phyloP scores from a whole-genome alignment of 345 rosid genomes.

The Litchi chinensis region DNA sequence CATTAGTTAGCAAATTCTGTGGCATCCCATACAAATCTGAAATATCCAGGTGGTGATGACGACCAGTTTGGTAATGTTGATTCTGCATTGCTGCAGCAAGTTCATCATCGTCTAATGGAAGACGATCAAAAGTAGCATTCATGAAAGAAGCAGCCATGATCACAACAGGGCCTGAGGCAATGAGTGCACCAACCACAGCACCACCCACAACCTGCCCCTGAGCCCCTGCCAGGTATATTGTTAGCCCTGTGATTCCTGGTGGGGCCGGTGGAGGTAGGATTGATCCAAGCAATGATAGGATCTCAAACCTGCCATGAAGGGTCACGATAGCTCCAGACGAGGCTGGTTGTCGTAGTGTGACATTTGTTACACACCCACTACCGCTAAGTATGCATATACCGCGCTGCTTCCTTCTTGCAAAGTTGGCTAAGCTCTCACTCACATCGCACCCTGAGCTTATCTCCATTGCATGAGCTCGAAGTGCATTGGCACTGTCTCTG shows the following conservation, averaged over 20 bases:
- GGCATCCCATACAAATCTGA: slow-evolving; percentile 66
- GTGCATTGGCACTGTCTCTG: slow-evolving; percentile 80
- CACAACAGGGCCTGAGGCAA: slow-evolving; percentile 93
- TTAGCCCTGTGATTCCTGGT: slow-evolving; percentile 78
- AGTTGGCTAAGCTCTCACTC: slow-evolving; percentile 66
- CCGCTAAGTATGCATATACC: slow-evolving; percentile 82
- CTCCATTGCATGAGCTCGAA: slow-evolving; percentile 89
- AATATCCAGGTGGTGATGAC: slow-evolving; percentile 55
- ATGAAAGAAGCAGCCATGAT: slow-evolving; percentile 90
- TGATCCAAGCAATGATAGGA: slow-evolving; percentile 87
- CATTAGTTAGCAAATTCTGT: slow-evolving; percentile 71
- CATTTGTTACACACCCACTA: slow-evolving; percentile 86
- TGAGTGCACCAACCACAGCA: slow-evolving; percentile 74
- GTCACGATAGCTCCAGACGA: slow-evolving; percentile 83
- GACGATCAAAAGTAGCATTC: slow-evolving; percentile 89
- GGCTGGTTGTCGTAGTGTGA: slow-evolving; percentile 79
- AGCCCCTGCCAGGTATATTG: slow-evolving; percentile 86
- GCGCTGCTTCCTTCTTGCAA: slow-evolving; percentile 81
- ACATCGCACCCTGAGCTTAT: slow-evolving; percentile 90
- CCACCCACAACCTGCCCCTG: slow-evolving; percentile 98
- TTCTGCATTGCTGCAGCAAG: slow-evolving; percentile 48
- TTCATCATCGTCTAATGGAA: slow-evolving; percentile 78
- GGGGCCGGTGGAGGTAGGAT: slow-evolving; percentile 94
- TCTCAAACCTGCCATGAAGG: slow-evolving; percentile 94
- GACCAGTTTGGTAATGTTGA: slow-evolving; percentile 63